Percentiles rank a stretch among this genome's conserved stretches.
phyloP scores from a whole-genome alignment of 140 eudicot genomes.

The Bidens hawaiensis region DNA sequence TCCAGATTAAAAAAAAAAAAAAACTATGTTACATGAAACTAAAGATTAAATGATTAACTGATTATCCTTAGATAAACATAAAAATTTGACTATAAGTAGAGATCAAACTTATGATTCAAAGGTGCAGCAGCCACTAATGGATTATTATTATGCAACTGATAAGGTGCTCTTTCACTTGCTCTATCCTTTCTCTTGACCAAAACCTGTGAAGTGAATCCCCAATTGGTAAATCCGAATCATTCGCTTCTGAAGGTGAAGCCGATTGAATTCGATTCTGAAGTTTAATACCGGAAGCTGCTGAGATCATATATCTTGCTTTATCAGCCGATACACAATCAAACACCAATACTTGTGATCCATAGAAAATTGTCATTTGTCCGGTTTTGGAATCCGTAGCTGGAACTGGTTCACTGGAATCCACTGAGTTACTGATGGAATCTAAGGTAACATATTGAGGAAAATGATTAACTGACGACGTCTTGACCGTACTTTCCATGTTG shows the following conservation, averaged over 20 bases:
- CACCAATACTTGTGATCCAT: conserved; percentile 37
- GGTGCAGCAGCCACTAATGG: conserved; percentile 18
- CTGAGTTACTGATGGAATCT: not conserved
- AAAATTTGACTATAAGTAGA: conserved; percentile 26
- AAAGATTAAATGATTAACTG: not conserved
- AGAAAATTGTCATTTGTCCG: conserved; percentile 42
- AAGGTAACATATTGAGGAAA: conserved; percentile 27
- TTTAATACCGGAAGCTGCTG: not conserved
- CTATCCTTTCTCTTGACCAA: conserved; percentile 46
- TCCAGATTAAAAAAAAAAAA: no score
- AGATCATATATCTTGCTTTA: conserved; percentile 29
- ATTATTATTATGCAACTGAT: conserved; percentile 31
- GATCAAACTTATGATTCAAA: conserved; percentile 36
- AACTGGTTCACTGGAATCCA: not conserved
- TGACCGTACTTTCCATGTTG: conserved; percentile 10
- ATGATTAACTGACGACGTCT: not conserved
- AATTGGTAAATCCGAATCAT: conserved; percentile 36
- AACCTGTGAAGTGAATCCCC: conserved; percentile 45
- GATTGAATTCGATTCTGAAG: not conserved
- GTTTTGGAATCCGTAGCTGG: conserved; percentile 1
- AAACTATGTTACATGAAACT: not conserved
- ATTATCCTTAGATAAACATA: not conserved
- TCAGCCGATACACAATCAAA: conserved; percentile 31
- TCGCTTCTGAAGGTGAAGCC: conserved; percentile 10
- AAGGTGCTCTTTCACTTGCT: conserved; percentile 49